Conservation (phyloP, 371 early-diverging fungal species). For the Rhizomucor miehei region DNA sequence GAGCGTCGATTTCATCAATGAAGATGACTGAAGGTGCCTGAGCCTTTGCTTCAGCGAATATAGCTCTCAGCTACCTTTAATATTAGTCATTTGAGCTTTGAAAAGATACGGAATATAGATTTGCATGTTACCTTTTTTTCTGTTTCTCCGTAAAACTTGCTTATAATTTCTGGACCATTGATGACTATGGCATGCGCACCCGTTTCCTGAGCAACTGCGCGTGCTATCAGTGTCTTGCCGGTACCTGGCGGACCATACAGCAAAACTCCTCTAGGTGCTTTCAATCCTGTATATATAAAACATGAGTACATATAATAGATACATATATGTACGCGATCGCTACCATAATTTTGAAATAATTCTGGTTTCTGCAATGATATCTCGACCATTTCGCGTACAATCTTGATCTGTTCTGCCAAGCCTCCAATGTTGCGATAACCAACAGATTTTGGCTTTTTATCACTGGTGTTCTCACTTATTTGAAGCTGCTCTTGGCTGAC, state of each 20-base stretch:
- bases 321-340: not conserved
- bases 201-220: constrained; percentile 85
- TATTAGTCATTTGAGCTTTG: not conserved
- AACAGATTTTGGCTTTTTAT: not conserved
- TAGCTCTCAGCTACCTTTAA: constrained; percentile 55
- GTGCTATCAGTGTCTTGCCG: constrained; percentile 95
- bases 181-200: constrained; percentile 81
- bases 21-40: constrained; percentile 93
- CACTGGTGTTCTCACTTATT: too few relatives aligned
- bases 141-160: constrained; percentile 96
- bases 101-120: not conserved
- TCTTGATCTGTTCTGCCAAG: constrained; percentile 60
- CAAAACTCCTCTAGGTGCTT: constrained; percentile 87
- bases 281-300: constrained; percentile 42
- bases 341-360: constrained; percentile 64
- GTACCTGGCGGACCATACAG: constrained; percentile 99
- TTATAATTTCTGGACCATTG: constrained; percentile 95
- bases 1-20: constrained; percentile 98
- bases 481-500: too few relatives aligned
- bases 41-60: constrained; percentile 83
- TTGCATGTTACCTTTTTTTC: constrained; percentile 70
- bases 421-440: constrained; percentile 73
- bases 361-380: constrained; percentile 78
- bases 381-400: constrained; percentile 87
- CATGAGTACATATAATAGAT: constrained; percentile 12